Percentiles rank a stretch among this genome's conserved stretches.
phyloP scores from a whole-genome alignment of 305 asterid species.

The Petunia hybrid region DNA sequence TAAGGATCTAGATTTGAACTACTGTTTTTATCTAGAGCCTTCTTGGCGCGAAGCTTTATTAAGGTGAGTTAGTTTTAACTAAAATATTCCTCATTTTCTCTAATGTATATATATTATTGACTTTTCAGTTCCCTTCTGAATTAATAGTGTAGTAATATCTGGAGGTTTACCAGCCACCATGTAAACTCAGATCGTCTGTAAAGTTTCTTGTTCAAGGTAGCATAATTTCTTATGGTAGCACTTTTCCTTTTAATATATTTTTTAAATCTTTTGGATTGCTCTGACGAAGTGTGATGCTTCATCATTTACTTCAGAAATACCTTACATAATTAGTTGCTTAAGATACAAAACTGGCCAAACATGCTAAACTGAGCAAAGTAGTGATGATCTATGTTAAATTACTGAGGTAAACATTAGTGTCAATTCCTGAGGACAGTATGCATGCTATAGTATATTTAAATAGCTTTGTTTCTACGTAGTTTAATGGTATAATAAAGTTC shows the following conservation, averaged over 20 bases:
- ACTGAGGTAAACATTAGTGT: not conserved
- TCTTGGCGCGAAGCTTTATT: conserved; percentile 80
- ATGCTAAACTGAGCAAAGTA: not conserved
- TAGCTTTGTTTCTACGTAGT: too few species aligned
- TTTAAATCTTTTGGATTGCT: not conserved
- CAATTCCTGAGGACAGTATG: too few species aligned
- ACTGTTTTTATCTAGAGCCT: conserved; percentile 93
- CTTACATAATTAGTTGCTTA: not conserved
- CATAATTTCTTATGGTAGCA: not conserved
- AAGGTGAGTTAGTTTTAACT: conserved; percentile 55
- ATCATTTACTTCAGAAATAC: not conserved
- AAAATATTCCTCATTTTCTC: conserved; percentile 4
- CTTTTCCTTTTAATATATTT: not conserved
- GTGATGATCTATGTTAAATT: not conserved
- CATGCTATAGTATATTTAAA: too few species aligned
- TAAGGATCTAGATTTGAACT: conserved; percentile 94
- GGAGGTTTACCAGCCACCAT: not conserved
- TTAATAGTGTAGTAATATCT: not conserved
- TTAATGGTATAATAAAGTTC: not conserved
- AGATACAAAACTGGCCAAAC: too few species aligned
- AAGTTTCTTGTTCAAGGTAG: not conserved
- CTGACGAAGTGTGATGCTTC: not conserved
- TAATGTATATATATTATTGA: not conserved
- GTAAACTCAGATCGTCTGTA: not conserved
- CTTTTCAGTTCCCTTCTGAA: not conserved